Conservation (phyloP, 345 rosid species). For the Citrus hindsii region DNA sequence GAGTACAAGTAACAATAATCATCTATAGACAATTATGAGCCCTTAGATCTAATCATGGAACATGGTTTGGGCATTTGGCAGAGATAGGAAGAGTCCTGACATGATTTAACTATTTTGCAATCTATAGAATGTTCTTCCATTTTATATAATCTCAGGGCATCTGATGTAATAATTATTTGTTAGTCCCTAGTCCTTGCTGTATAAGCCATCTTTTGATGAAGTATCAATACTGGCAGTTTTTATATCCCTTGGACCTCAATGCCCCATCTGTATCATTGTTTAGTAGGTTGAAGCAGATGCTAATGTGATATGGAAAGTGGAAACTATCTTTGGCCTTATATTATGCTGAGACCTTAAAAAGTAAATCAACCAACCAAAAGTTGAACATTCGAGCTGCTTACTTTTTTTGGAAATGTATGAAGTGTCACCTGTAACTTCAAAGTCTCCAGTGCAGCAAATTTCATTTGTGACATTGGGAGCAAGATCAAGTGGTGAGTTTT, state of each 20-base stretch:
- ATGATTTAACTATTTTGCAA: not conserved
- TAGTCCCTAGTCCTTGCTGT: not conserved
- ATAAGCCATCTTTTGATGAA: not conserved
- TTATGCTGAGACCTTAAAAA: not conserved
- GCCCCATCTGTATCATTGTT: not conserved
- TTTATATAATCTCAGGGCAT: not conserved
- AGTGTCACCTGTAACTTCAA: not conserved
- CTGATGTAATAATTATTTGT: not conserved
- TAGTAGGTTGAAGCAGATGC: not conserved
- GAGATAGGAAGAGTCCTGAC: not conserved
- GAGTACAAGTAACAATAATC: not conserved
- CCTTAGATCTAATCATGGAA: too few species aligned
- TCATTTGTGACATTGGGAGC: not conserved
- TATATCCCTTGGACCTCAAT: not conserved
- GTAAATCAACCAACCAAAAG: not conserved
- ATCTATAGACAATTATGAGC: not conserved
- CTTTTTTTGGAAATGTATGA: not conserved
- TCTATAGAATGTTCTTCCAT: not conserved
- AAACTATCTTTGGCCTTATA: not conserved
- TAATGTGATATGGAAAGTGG: not conserved
- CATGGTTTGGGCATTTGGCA: not conserved
- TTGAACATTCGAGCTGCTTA: not conserved
- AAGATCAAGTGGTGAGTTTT: not conserved
- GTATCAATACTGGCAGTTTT: not conserved
- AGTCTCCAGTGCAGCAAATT: not conserved